Evolutionary conservation across 805 yeast species (phyloP), one percentile per base, ranked within the genome.

Genomic region (Saccharomycopsis fibuligera): DNA sequence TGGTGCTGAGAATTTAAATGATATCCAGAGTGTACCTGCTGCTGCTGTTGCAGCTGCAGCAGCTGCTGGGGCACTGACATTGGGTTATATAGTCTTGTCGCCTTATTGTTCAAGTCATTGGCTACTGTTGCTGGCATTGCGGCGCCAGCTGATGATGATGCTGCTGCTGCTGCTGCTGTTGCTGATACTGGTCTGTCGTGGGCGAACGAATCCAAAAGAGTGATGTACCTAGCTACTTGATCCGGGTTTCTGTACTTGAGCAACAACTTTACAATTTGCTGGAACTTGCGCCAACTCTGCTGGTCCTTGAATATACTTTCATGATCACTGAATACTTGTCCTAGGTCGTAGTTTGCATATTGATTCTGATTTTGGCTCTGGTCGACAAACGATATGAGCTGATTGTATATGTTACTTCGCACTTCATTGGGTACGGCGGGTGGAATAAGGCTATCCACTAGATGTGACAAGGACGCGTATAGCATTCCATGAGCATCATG

Each of bases 211-310:
- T 22, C 36, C 10, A 44, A 44, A 44, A 41, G 31, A 10, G 57
- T 56, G 45, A 73, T 56, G 51, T 72, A 71, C 23, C 58, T 63
- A 19, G 64, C 59, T 14, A 68, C 61, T 25, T 69, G 67, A 3
- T 65, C 69, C 3, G 56, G 47, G 22, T 65, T 57, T 35, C 60
- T 64, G 23, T 59, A 48, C 23, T 55, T 60, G 14, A 65, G 38
- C 14, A 74, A 58, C 16, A 57, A 48, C 1, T 68, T 65, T 17
- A 71, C 51, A 1, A 65, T 54, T 8, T 53, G 45, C 36, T 65
- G 68, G 52, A 73, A 67, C 19, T 56, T 53, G 1, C 51, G 35
- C 75, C 75, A 71, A 5, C 30, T 16, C 2, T 16, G n/a, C 10
- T 36, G 21, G 12, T 27, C 30, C 9, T 12, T 14, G 12, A 31